Base-by-base conservation (phyloP, 1,284 basidiomycete species). In the Xerocomus nothofagi region DNA sequence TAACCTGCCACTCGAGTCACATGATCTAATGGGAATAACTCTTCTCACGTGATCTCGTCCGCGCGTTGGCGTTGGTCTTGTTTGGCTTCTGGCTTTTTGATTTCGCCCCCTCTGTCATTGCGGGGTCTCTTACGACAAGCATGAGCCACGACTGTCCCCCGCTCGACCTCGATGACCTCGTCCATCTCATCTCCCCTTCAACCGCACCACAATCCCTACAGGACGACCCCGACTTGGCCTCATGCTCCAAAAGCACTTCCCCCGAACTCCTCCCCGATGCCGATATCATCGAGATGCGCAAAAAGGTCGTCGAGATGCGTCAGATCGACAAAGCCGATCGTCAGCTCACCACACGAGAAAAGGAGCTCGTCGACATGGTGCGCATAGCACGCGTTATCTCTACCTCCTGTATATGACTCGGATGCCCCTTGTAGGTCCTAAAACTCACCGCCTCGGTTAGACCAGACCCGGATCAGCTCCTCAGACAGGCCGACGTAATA, bases 401-500 rank as follows among this genome's bases (percentile, higher is more conserved):
- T 32, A 10, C 47, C 36, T 42, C 34, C 12, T 15, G 21, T 40
- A 21, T 34, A 39, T 39, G 39, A 57, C 34, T 37, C 39, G 43
- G 39, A 51, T 26, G 24, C 46, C 47, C 26, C 37, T 57, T 30
- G 18, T 57, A 86, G 84, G 73, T 84, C 20, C 58, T 80, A 18
- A 74, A 74, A 41, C 68, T 87, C 23, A 78, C 76, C 11, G 64
- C 70, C 45, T 66, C 59, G 50, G 50, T 64, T 60, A 49, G 72
- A 65, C 60, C 74, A 60, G 53, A 69, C 51, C 52, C 71, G 5
- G 61, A 73, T 3, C 86, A 88, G 57, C 68, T 88, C 2, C 61
- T 76, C 20, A 68, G 70, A 38, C 86, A 88, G 57, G 86, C 86
- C 7, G 74, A 78, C 20, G 74, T 75, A 11, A 88, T 88, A 56